A percentile compares a stretch with the other conserved stretches of the same genome.
Conservation (phyloP, 139 green algal genomes). For the Spirogloea muscicola region DNA sequence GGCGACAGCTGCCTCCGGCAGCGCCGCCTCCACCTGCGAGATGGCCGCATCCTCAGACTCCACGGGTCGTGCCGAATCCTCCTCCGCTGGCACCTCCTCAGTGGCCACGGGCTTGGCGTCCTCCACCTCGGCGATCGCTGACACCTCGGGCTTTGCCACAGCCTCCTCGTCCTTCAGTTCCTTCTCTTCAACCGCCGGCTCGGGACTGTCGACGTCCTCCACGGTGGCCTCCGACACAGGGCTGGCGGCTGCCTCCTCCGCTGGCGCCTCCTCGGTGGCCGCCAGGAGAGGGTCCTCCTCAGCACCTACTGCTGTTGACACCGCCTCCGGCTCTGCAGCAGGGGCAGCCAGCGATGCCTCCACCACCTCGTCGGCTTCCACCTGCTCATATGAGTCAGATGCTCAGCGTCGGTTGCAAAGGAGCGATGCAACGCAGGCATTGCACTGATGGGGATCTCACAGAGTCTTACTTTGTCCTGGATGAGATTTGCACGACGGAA, state of each 20-base stretch:
- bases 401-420: too few relatives aligned
- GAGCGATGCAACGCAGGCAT: too few relatives aligned
- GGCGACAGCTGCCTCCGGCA: neutral
- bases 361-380: too few relatives aligned
- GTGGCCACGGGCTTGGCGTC: neutral
- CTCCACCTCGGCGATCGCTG: neutral
- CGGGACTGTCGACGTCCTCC: neutral
- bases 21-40: too few relatives aligned
- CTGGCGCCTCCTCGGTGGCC: neutral
- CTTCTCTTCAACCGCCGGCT: neutral
- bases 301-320: too few relatives aligned
- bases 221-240: neutral
- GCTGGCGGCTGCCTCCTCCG: neutral
- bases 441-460: too few relatives aligned
- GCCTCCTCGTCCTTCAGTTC: neutral
- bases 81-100: too few relatives aligned
- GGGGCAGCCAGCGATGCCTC: too few relatives aligned
- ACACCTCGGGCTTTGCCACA: neutral
- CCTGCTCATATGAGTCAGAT: too few relatives aligned
- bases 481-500: conserved; percentile 44
- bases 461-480: conserved; percentile 8
- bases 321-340: too few relatives aligned
- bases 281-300: conserved; percentile 10
- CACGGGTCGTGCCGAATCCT: too few relatives aligned
- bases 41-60: too few relatives aligned